Percentiles rank a stretch among this genome's conserved stretches.
Conservation (phyloP, 129 eudicot species). For the Sambucus nigra region DNA sequence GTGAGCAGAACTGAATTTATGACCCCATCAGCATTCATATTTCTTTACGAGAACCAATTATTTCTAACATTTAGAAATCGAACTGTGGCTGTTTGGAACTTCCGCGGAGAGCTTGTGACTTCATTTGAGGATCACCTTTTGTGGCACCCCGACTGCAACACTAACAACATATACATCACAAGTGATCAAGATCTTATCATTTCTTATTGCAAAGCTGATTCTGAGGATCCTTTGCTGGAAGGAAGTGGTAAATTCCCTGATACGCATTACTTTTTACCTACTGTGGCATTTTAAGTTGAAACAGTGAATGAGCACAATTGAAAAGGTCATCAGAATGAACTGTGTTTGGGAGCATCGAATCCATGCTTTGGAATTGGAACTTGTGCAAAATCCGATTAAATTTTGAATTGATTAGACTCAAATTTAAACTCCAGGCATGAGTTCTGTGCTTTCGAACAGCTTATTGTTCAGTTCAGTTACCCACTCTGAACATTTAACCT, state of each 20-base stretch:
- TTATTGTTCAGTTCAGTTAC: too few relatives aligned
- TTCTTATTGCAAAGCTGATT: constrained; percentile 60
- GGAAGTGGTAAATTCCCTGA: constrained; percentile 40
- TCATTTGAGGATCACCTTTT: constrained; percentile 64
- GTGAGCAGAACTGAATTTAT: constrained; percentile 16
- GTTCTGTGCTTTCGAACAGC: too few relatives aligned
- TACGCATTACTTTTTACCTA: too few relatives aligned
- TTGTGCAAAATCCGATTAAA: too few relatives aligned
- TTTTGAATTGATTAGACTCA: too few relatives aligned
- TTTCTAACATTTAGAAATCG: constrained; percentile 50
- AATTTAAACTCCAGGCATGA: too few relatives aligned
- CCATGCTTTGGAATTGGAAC: too few relatives aligned
- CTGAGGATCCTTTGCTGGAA: constrained; percentile 42
- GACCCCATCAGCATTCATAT: constrained; percentile 20
- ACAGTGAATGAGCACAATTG: too few relatives aligned
- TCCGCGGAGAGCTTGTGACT: constrained; percentile 58
- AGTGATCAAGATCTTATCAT: constrained; percentile 63
- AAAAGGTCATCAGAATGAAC: too few relatives aligned
- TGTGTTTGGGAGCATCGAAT: too few relatives aligned
- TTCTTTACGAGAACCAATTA: constrained; percentile 25
- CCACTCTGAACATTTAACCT: too few relatives aligned
- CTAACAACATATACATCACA: constrained; percentile 51
- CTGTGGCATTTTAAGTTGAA: too few relatives aligned
- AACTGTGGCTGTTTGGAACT: constrained; percentile 66
- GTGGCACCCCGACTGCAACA: constrained; percentile 68